A percentile compares a stretch with the other conserved stretches of the same genome.
Evolutionary conservation across 176 grass and related monocot species (phyloP).

Genomic region (Oryza nivara): DNA sequence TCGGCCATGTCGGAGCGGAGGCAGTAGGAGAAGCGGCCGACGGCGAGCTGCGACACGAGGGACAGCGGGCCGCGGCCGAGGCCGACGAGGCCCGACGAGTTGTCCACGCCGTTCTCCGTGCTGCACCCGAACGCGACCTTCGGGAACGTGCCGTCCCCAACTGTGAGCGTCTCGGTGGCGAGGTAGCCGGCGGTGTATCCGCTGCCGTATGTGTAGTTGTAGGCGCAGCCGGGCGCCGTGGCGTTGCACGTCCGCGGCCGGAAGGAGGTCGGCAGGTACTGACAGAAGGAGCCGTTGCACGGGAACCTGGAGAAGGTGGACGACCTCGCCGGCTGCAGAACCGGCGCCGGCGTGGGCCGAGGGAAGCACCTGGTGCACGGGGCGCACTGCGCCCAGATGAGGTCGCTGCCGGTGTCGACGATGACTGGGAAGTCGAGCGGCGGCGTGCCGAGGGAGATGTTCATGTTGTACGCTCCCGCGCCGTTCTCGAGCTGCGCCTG

Average conservation of each 20-base stretch:
- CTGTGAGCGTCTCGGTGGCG: too few relatives aligned
- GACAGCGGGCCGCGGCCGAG: slow-evolving; percentile 51
- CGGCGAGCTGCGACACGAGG: slow-evolving; percentile 54
- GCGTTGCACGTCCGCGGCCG: too few relatives aligned
- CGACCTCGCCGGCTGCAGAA: slow-evolving; percentile 47
- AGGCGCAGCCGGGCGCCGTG: too few relatives aligned
- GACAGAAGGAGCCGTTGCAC: slow-evolving; percentile 32
- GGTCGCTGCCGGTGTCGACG: slow-evolving; percentile 62
- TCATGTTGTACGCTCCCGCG: slow-evolving; percentile 48
- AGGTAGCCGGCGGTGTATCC: too few relatives aligned
- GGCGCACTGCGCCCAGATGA: slow-evolving; percentile 60
- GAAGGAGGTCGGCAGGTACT: slow-evolving; percentile 8
- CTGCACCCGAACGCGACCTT: slow-evolving; percentile 35
- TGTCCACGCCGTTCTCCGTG: slow-evolving; percentile 34
- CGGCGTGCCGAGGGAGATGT: slow-evolving; percentile 43
- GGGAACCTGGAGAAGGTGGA: slow-evolving; percentile 45
- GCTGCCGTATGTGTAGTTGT: too few relatives aligned
- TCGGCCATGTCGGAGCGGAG: slow-evolving; percentile 40
- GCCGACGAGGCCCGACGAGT: slow-evolving; percentile 21
- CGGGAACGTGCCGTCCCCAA: too few relatives aligned
- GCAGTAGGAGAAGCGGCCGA: slow-evolving; percentile 61
- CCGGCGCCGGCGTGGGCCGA: slow-evolving; percentile 36
- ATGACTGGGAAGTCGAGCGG: slow-evolving; percentile 32
- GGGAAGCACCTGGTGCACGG: slow-evolving; percentile 45
- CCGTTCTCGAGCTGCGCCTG: slow-evolving; percentile 27